Conservation (phyloP, 2,329 filamentous ascomycete genomes). For the Diaporthe citrichinensis region DNA sequence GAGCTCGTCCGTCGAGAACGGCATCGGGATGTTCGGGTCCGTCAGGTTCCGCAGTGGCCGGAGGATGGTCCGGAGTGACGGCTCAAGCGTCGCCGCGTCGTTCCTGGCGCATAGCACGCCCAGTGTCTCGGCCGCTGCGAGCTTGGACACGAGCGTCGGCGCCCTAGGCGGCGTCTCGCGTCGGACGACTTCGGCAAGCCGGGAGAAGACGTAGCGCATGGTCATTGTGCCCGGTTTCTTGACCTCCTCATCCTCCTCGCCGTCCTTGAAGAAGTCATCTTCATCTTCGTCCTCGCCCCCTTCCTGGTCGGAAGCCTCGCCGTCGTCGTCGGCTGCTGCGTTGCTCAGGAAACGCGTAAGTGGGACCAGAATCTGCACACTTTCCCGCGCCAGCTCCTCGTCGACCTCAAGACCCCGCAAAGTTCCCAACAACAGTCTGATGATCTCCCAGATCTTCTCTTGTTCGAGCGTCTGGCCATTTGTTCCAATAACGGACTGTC, state of each 20-base stretch:
- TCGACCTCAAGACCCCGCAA: constrained; percentile 76
- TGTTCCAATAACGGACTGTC: constrained; percentile 76
- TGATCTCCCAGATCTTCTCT: constrained; percentile 74
- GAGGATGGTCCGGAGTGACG: constrained; percentile 73
- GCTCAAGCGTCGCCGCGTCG: constrained; percentile 67
- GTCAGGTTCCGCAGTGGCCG: constrained; percentile 84
- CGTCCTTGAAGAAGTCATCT: constrained; percentile 50
- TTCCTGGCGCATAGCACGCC: constrained; percentile 77
- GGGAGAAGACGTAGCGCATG: constrained; percentile 82
- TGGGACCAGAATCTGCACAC: constrained; percentile 86
- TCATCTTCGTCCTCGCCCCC: constrained; percentile 56
- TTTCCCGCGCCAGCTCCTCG: constrained; percentile 83
- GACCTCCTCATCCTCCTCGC: constrained; percentile 52
- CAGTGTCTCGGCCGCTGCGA: constrained; percentile 81
- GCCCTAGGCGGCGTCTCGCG: constrained; percentile 78
- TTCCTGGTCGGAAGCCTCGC: constrained; percentile 57
- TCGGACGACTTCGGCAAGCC: constrained; percentile 83
- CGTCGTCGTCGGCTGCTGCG: constrained; percentile 61
- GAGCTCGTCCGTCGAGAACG: constrained; percentile 77
- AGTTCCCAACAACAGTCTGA: constrained; percentile 63
- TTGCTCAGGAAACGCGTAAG: constrained; percentile 74
- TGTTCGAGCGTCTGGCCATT: constrained; percentile 78
- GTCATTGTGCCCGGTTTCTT: constrained; percentile 60
- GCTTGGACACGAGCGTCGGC: constrained; percentile 79
- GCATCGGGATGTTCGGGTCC: constrained; percentile 80